Base-by-base conservation (phyloP, 192 early-diverging fungal genomes). In the Thamnidium elegans region DNA sequence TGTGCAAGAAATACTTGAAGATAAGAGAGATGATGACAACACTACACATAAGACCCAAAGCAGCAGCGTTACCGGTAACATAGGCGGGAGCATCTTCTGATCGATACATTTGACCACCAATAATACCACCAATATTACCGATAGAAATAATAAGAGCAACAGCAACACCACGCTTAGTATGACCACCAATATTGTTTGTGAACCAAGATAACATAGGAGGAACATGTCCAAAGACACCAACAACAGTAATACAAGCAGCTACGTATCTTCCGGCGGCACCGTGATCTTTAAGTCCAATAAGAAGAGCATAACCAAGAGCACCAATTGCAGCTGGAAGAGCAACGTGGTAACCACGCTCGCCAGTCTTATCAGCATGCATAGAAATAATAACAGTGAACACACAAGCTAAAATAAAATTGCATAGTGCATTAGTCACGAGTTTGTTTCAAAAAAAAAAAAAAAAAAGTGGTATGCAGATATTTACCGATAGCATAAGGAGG, bases 21-120 rank as follows among this genome's bases (percentile, higher is more conserved):
- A 67, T 47, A 32, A 85, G 20, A 11, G 86, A 76, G 6, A 83
- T 30, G 15, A 86, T 56, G 2, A 76, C 59, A 26, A 79, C 81
- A 32, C 80, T 62, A 44, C n/a, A 68, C 48, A 87, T 78, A 51
- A 87, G 81, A 4, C 68, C 74, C 11, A 78, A 67, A 51, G 83
- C 77, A 31, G 79, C 76, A 23, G 66, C 42, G 39, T 85, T 77
- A 17, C 84, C 84, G 8, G 59, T 64, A 7, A 48, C 46, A 55
- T 84, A 90, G 43, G 79, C 66, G 17, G 81, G 81, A 0, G 77
- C 84, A 26, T 89, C 88, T 3, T 75, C 64, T 17, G 74, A 58
- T 56, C 87, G 82, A 75, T 90, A 92, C 6, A 92, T 85, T 51
- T 90, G 89, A 1, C 87, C 86, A 48, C 83, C 87, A 31, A 92